Evolutionary conservation across 2,329 filamentous ascomycete genomes (phyloP), one percentile per base, ranked within the genome.

Genomic region (Alternaria solani): DNA sequence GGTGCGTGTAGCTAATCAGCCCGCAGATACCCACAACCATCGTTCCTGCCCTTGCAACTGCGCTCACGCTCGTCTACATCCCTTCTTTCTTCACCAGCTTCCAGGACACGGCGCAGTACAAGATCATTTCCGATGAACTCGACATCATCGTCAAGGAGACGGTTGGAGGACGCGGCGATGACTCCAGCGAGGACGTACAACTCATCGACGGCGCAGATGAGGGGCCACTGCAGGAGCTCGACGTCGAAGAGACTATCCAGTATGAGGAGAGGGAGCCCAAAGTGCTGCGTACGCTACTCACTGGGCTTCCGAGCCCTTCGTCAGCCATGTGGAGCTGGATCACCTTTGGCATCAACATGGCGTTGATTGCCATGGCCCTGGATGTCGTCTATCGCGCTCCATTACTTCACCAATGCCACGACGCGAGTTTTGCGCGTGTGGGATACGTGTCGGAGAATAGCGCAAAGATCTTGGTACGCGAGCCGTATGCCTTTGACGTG

Each of bases 371-470:
- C 8, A 87, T 94, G 78, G 87, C 89, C 0, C 84, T 89, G 26
- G 95, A 99, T 76, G 86, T 94, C 39, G 84, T 96, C 14, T 93
- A 91, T 73, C 87, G 91, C 20, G 90, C 91, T 2, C 87, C 88
- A 11, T 77, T 89, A 60, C 85, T 90, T 34, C 85, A 96, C 76
- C 88, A 90, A 4, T 88, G 84, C 26, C 81, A 91, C 28, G 89
- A 96, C 65, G 82, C 97, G 11, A 92, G 93, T 0, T 96, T 99
- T 76, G 91, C 92, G 41, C 87, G 95, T 8, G 82, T 97, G 16
- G 95, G 95, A 26, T 94, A 94, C 75, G 90, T 98, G 28, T 96
- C 93, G 5, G 86, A 91, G 18, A 87, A 84, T 0, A 90, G 90
- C 57, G 95, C 93, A 23, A 93, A 88, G 62, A 85, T 99, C 39